Base-by-base conservation (phyloP, 768 basidiomycete species). In the Boletus sp. region DNA sequence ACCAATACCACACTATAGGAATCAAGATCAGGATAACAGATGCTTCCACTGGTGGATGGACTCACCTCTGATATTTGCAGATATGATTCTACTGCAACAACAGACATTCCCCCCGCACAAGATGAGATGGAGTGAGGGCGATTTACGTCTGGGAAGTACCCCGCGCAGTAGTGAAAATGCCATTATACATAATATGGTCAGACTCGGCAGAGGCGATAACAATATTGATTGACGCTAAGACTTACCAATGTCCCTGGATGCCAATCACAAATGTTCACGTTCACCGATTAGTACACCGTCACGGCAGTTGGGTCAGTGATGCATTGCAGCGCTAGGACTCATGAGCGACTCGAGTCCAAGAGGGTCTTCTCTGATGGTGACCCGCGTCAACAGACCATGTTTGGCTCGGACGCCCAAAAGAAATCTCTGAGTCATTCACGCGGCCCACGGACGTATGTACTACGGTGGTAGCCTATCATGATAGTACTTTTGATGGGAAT, bases 11-110 rank as follows among this genome's bases (percentile, higher is more conserved):
- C 14, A n/a, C 62, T 63, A 42, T 24, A 35, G n/a, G 10, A 41
- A 20, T 20, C 15, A 4, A 4, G 10, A 20, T 15, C 4, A 6
- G 33, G 18, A 28, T 47, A 32, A 50, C 47, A 18, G 3, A 12
- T 8, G 10, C 12, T n/a, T 20, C 9, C 5, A n/a, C n/a, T n/a
- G n/a, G 10, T 41, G 32, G 18, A 50, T 11, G 35, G 37, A 47
- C 47, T 55, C 44, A 52, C 60, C 50, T 63, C 59, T 29, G 61
- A 61, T 36, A 28, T 18, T 20, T 33, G 52, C 47, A 63, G 40
- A 47, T 61, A 62, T 10, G 50, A 55, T 33, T 63, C 62, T 6
- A 63, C 60, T 42, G 50, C 50, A 29, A 15, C 47, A n/a, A 39
- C 11, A 29, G 62, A 62, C 62, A 63, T 62, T 24, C 28, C 28